Evolutionary conservation across 768 basidiomycete species (phyloP).

Genomic region (Calvatia gigantea): DNA sequence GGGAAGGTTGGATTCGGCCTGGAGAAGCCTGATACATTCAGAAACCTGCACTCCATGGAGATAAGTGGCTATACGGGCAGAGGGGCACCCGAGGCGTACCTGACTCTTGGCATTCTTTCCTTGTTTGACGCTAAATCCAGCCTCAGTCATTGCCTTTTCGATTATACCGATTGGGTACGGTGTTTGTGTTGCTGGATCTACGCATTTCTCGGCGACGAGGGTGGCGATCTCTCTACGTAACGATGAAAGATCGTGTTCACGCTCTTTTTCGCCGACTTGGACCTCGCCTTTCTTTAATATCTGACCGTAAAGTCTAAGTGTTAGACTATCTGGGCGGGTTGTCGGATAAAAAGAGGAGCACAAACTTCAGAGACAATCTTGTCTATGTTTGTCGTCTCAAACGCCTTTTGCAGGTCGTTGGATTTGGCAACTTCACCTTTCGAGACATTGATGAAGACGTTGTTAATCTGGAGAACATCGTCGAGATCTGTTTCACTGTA

Average conservation of each 20-base stretch:
- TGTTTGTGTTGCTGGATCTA: constrained; percentile 84
- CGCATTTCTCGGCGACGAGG: constrained; percentile 91
- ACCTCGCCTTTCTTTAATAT: constrained; percentile 95
- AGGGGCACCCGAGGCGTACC: no score
- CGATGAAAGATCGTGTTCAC: constrained; percentile 83
- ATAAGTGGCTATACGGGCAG: no score
- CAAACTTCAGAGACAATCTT: constrained; percentile 79
- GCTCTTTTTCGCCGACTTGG: constrained; percentile 96
- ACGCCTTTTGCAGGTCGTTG: constrained; percentile 89
- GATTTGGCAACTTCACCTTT: constrained; percentile 92
- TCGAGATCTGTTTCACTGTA: constrained; percentile 86
- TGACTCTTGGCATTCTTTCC: constrained; percentile 94
- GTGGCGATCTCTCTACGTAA: constrained; percentile 89
- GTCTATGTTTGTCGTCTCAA: constrained; percentile 68
- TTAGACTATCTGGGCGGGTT: no score
- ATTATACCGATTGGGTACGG: constrained; percentile 95
- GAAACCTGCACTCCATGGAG: constrained; percentile 57
- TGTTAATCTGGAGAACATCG: constrained; percentile 94
- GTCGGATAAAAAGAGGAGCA: constrained; percentile 11
- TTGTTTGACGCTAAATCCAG: constrained; percentile 86
- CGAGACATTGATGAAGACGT: constrained; percentile 94
- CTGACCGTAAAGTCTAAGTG: constrained; percentile 41
- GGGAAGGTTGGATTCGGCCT: constrained; percentile 79
- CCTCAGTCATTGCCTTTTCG: constrained; percentile 96
- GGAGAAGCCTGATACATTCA: constrained; percentile 82